Evolutionary conservation across 163 green algal genomes (phyloP), one percentile per base, ranked within the genome.

Genomic region (Prototheca wickerhamii): DNA sequence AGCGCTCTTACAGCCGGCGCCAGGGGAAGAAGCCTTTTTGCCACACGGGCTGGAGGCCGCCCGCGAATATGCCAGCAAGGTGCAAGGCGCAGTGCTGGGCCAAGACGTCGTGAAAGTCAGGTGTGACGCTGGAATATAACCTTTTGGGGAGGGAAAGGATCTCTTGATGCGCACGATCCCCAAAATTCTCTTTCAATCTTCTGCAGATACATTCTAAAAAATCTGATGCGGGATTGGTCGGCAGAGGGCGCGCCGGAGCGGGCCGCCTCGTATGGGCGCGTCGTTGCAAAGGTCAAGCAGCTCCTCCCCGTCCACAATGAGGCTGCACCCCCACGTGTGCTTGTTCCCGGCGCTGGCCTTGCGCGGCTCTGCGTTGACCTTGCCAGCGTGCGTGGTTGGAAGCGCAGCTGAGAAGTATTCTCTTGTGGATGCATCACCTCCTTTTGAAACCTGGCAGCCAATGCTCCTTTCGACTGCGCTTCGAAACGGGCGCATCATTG

Each of bases 181-280:
- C 23, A 8, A 25, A 40, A 29, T 25, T 3, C 3, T 21, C 32
- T 52, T 17, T 37, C 21, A n/a, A 29, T 58, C 44, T 25, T 55
- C 17, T 84, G 59, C 77, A 83, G 82, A 18, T 97, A 97, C 73
- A 84, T 96, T 60, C 75, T 98, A 52, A 96, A 95, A 74, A 96
- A 97, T 71, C 25, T 94, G 46, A 77, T 76, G 49, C 68, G 91
- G 0, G 91, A 98, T 70, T 98, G 91, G 91, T 82, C 71, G 1
- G 65, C 49, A 30, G 90, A 96, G 62, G 87, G 87, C 2, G 78
- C 73, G 1, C 58, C 63, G 1, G 91, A 98, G 82, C 78, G 91
- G 1, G 61, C 69, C 29, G 59, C 87, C 69, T 89, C 72, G 25
- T 96, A 96, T 64, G 86, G 76, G 26, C 61, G 70, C 17, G 82